A percentile compares a stretch with the other conserved stretches of the same genome.
These are phyloP conservation scores for Kurtzmaniella quercitrusa DNA, from an alignment of 1,139 yeast species.

Conservation along the genomic window DNA sequence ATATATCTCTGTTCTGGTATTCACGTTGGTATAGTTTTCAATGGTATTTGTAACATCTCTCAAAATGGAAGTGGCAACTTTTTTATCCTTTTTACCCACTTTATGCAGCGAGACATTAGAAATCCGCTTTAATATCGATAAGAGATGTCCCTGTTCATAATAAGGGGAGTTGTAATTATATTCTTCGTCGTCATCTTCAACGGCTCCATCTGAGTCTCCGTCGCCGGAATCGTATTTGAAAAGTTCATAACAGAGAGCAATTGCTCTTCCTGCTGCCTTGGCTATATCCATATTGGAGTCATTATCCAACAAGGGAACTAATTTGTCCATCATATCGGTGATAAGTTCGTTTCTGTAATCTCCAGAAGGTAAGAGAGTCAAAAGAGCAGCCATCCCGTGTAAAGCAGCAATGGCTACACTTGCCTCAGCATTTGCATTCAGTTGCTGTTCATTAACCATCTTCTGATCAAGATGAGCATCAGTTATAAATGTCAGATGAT, in stretches of 20 bases:
- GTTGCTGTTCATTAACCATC: constrained; percentile 32
- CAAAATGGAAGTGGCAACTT: constrained; percentile 57
- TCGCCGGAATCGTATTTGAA: constrained; percentile 41
- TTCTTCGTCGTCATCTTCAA: constrained; percentile 35
- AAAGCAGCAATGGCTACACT: constrained; percentile 40
- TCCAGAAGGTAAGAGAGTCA: constrained; percentile 40
- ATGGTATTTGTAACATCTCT: constrained; percentile 56
- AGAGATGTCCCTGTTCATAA: constrained; percentile 52
- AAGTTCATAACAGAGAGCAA: constrained; percentile 60
- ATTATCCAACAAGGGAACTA: constrained; percentile 39
- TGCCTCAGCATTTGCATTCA: constrained; percentile 31
- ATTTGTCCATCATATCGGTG: constrained; percentile 33
- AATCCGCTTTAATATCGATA: constrained; percentile 40
- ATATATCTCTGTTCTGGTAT: constrained; percentile 32
- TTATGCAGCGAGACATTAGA: constrained; percentile 52
- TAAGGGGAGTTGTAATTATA: constrained; percentile 51
- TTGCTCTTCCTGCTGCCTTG: constrained; percentile 55
- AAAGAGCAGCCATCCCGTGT: constrained; percentile 45
- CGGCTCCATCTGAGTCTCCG: constrained; percentile 24
- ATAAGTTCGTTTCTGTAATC: constrained; percentile 39
- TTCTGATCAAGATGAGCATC: constrained; percentile 36
- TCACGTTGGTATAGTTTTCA: constrained; percentile 36
- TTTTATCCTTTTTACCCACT: constrained; percentile 58
- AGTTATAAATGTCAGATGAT: constrained; percentile 37
- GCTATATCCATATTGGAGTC: constrained; percentile 38